Base-by-base conservation (phyloP, 441 rosid species). In the Theobroma grandiflorum region DNA sequence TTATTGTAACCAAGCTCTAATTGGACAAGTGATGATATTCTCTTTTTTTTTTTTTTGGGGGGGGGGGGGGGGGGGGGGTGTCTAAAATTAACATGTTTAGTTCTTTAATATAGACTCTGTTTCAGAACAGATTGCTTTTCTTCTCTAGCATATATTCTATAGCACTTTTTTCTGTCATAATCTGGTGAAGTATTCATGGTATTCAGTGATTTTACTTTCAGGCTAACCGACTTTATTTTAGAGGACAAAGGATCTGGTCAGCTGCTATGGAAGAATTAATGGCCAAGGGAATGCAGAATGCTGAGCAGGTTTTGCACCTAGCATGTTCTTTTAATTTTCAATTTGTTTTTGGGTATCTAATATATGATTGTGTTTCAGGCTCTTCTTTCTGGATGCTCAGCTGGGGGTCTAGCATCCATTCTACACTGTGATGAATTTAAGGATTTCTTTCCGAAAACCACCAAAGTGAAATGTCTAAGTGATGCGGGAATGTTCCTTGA, bases 201-300 rank as follows among this genome's bases (percentile, higher is more conserved):
- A 33, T 12, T 49, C 69, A 52, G 74, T 49, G 40, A 64, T 80
- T 63, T 49, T 31, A 33, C 71, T 76, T 81, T 37, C 75, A 88
- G 91, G 87, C 73, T 20, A 82, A 84, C 33, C 75, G 84, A 65
- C 87, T 92, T 14, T 82, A 85, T 75, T 91, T 89, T 76, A 82
- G 94, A 82, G 94, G 94, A 79, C 91, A 92, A 57, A 91, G 91
- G 49, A 91, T 92, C 49, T 90, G 94, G 96, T 82, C 80, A 76
- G 89, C 91, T 5, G 92, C 88, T 50, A 88, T 92, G 89, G 89
- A 86, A 75, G 88, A 91, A 62, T 81, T 92, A 73, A 88, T 88
- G 90, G 82, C 87, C 3, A 85, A 85, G 43, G 93, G 94, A 85
- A 89, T 91, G 94, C 77, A 84, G 49, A 79, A 83, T 4, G 94